Evolutionary conservation across 768 basidiomycete species (phyloP).

Genomic region (Rhodosporidiobolus odoratus): DNA sequence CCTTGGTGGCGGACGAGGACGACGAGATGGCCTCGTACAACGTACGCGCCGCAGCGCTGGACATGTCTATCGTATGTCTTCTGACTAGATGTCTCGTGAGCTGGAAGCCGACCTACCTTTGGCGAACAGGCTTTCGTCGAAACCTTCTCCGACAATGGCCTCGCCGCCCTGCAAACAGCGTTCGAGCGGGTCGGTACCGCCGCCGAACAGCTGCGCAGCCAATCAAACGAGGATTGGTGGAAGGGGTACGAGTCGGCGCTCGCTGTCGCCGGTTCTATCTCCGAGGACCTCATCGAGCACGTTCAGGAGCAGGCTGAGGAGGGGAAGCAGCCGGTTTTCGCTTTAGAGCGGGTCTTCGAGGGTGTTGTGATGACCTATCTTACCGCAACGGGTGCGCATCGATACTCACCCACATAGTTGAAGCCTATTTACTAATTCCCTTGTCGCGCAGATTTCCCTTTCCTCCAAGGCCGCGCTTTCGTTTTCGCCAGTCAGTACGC

Average conservation of each 20-base stretch:
- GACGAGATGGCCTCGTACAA: slow-evolving; percentile 80
- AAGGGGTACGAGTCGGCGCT: slow-evolving; percentile 72
- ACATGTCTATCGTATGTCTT: slow-evolving; percentile 63
- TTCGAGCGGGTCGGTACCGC: slow-evolving; percentile 16
- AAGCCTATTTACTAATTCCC: background rate
- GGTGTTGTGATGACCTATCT: slow-evolving; percentile 75
- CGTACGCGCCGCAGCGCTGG: slow-evolving; percentile 75
- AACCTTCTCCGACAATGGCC: slow-evolving; percentile 2
- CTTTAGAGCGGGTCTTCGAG: slow-evolving; percentile 68
- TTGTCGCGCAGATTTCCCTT: slow-evolving; percentile 64
- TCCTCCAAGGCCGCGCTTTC: slow-evolving; percentile 89
- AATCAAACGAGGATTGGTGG: slow-evolving; percentile 54
- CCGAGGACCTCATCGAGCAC: slow-evolving; percentile 68
- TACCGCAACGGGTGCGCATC: slow-evolving; percentile 59
- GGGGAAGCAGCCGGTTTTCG: slow-evolving; percentile 62
- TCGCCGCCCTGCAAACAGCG: slow-evolving; percentile 27
- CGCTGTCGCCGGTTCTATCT: slow-evolving; percentile 61
- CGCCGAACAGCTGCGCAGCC: slow-evolving; percentile 15
- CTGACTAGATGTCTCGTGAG: background rate
- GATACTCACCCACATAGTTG: background rate
- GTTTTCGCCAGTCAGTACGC: slow-evolving; percentile 89
- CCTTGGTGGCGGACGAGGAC: slow-evolving; percentile 90
- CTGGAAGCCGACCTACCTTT: background rate
- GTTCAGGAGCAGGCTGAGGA: slow-evolving; percentile 69
- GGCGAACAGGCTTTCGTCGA: slow-evolving; percentile 25